phyloP scores from a whole-genome alignment of 345 rosid genomes.

The Pelargonium nanum region DNA sequence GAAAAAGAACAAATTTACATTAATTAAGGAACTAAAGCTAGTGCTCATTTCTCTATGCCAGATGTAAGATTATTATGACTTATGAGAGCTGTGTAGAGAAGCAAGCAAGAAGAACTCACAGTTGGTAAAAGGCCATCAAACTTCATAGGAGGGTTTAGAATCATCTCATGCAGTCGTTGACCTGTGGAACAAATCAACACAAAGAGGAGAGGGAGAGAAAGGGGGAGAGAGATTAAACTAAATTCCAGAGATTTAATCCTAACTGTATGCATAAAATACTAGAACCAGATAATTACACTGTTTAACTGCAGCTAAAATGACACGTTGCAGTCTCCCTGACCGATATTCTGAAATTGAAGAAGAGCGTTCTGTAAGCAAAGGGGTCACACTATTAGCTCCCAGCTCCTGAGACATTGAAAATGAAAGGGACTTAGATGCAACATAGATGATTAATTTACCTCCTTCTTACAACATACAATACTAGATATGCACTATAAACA shows the following conservation, averaged over 20 bases:
- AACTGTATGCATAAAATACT: background rate
- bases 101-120: constrained; percentile 34
- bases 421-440: background rate
- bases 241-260: background rate
- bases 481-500: constrained; percentile 12
- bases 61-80: too few species aligned
- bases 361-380: constrained; percentile 68
- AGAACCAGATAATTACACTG: constrained; percentile 41
- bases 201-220: background rate
- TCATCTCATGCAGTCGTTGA: constrained; percentile 81
- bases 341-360: constrained; percentile 64
- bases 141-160: constrained; percentile 55
- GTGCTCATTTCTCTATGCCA: too few species aligned
- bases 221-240: constrained; percentile 4
- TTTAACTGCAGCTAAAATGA: constrained; percentile 75
- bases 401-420: constrained; percentile 42
- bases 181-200: constrained; percentile 22
- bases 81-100: background rate
- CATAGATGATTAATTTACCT: background rate
- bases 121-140: constrained; percentile 37
- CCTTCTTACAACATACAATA: background rate
- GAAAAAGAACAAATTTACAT: constrained; percentile 2
- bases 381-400: constrained; percentile 79
- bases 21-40: too few species aligned
- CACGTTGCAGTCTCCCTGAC: constrained; percentile 60